phyloP scores from a whole-genome alignment of 1,284 basidiomycete species.

The Malassezia brasiliensis region DNA sequence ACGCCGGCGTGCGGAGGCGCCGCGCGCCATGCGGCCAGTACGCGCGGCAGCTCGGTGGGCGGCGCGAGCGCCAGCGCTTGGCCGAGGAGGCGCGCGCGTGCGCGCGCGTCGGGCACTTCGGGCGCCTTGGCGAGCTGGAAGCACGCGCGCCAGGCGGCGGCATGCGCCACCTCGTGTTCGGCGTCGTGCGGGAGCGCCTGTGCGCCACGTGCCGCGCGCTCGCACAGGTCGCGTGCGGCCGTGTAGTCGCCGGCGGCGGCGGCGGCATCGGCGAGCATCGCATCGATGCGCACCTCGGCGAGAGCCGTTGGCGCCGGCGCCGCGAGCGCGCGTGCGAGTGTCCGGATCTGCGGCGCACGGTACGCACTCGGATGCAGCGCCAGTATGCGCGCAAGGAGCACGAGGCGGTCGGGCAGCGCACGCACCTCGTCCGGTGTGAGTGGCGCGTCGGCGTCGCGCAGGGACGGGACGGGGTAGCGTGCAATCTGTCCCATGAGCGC shows the following conservation, averaged over 20 bases:
- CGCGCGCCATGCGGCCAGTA: background rate
- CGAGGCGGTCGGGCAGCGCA: constrained; percentile 3
- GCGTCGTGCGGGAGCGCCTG: background rate
- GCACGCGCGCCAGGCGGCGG: constrained; percentile 17
- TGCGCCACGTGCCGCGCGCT: constrained; percentile 1
- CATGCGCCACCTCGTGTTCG: constrained; percentile 1
- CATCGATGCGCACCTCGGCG: constrained; percentile 7
- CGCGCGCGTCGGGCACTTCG: background rate
- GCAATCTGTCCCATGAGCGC: constrained; percentile 2
- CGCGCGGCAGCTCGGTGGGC: constrained; percentile 7
- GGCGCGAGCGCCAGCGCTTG: constrained; percentile 16
- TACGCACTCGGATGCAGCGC: constrained; percentile 9
- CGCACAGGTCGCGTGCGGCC: constrained; percentile 8
- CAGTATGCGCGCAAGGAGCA: constrained; percentile 9
- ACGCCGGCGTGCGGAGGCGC: background rate
- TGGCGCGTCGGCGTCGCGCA: background rate
- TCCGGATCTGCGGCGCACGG: constrained; percentile 7
- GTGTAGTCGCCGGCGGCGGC: constrained; percentile 1
- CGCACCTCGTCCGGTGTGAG: constrained; percentile 11
- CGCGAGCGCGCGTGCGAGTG: background rate
- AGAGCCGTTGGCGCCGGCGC: background rate
- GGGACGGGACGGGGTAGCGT: background rate
- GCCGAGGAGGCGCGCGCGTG: constrained; percentile 1
- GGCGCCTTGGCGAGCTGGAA: constrained; percentile 17
- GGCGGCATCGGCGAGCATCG: constrained; percentile 17